phyloP scores from a whole-genome alignment of 2,329 filamentous ascomycete genomes.

The Leptographium procerum region DNA sequence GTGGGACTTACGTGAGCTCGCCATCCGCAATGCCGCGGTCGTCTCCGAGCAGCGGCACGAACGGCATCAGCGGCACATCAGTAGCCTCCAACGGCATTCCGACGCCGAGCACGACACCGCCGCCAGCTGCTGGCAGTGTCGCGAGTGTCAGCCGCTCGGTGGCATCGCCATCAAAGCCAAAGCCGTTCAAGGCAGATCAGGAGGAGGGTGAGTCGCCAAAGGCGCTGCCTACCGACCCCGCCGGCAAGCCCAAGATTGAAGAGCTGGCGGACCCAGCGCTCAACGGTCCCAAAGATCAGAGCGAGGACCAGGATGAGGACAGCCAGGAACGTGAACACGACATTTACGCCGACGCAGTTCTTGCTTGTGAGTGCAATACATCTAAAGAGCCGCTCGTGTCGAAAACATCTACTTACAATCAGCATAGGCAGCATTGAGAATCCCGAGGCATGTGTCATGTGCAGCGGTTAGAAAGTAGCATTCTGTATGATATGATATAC shows the following conservation, averaged over 20 bases:
- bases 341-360: constrained; percentile 87
- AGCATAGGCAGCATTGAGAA: constrained; percentile 81
- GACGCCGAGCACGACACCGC: constrained; percentile 58
- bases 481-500: background rate
- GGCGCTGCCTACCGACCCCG: constrained; percentile 61
- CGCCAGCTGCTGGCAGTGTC: constrained; percentile 29
- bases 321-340: constrained; percentile 72
- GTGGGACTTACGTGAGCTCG: constrained; percentile 46
- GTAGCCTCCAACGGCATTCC: constrained; percentile 52
- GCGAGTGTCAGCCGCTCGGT: constrained; percentile 36
- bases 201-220: constrained; percentile 72
- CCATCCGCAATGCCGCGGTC: constrained; percentile 54
- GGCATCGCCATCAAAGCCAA: constrained; percentile 48
- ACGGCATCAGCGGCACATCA: constrained; percentile 17
- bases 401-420: constrained; percentile 20
- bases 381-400: constrained; percentile 13
- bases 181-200: constrained; percentile 64
- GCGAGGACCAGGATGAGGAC: constrained; percentile 62
- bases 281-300: constrained; percentile 45
- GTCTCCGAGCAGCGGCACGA: constrained; percentile 45
- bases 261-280: constrained; percentile 47
- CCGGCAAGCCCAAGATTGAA: constrained; percentile 48
- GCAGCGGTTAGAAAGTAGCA: constrained; percentile 59
- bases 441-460: constrained; percentile 91
- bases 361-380: constrained; percentile 59